phyloP scores from a whole-genome alignment of 2,329 filamentous ascomycete genomes.

The Nannizziopsis arthrosporioides region DNA sequence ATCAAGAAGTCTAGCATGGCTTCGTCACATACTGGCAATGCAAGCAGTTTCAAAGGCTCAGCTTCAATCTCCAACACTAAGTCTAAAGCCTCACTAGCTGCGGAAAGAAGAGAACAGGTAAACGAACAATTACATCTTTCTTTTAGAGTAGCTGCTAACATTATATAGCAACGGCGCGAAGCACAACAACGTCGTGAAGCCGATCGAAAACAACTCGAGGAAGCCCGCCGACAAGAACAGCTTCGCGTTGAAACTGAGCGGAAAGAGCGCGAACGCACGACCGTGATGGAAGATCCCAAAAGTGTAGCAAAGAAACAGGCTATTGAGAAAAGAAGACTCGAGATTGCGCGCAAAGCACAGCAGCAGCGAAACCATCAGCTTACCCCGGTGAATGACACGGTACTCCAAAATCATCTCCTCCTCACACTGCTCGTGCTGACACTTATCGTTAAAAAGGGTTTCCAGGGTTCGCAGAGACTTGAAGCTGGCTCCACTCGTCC shows the following conservation, averaged over 20 bases:
- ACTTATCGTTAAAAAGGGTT: slow-evolving; percentile 14
- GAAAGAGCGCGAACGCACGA: slow-evolving; percentile 37
- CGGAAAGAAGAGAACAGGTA: slow-evolving; percentile 67
- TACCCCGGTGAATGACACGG: slow-evolving; percentile 26
- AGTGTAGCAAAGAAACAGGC: slow-evolving; percentile 54
- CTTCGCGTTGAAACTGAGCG: slow-evolving; percentile 47
- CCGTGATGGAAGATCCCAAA: slow-evolving; percentile 47
- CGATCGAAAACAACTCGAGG: slow-evolving; percentile 59
- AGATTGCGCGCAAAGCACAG: slow-evolving; percentile 36
- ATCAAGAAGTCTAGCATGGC: slow-evolving; percentile 55
- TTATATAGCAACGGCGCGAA: slow-evolving; percentile 57
- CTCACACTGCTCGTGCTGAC: slow-evolving; percentile 6
- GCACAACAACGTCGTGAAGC: slow-evolving; percentile 67
- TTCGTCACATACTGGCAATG: slow-evolving; percentile 46
- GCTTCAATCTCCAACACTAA: slow-evolving; percentile 51
- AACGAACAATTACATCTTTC: slow-evolving; percentile 9
- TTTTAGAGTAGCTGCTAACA: slow-evolving; percentile 9
- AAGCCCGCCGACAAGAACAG: slow-evolving; percentile 50
- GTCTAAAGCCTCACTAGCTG: slow-evolving; percentile 60
- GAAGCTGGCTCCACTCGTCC: slow-evolving; percentile 43
- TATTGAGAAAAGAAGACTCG: slow-evolving; percentile 41
- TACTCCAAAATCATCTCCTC: slow-evolving; percentile 16
- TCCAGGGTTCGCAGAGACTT: slow-evolving; percentile 28
- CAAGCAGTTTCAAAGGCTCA: slow-evolving; percentile 52
- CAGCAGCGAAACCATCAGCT: slow-evolving; percentile 35